These are phyloP conservation scores for Trapa incisa DNA, from an alignment of 345 rosid species.

Conservation along the genomic window DNA sequence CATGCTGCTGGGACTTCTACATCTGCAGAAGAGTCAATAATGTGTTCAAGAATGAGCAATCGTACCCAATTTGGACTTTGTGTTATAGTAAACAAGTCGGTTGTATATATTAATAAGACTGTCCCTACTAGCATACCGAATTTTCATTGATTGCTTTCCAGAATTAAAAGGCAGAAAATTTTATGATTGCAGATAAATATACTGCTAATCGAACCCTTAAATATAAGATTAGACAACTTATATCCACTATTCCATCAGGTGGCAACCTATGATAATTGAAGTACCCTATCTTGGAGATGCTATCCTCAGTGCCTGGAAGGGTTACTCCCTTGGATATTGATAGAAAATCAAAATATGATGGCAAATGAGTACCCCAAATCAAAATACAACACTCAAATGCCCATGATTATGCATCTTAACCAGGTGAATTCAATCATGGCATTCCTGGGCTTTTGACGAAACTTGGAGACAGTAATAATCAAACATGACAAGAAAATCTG, in stretches of 20 bases:
- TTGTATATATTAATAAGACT: neutral
- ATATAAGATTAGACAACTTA: neutral
- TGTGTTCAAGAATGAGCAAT: neutral
- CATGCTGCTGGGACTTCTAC: constrained; percentile 76
- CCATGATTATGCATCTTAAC: neutral
- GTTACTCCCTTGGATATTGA: neutral
- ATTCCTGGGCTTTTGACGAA: neutral
- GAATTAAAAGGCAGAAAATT: neutral
- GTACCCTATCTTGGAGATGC: neutral
- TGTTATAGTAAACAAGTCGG: neutral
- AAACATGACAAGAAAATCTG: neutral
- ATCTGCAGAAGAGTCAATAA: constrained; percentile 33
- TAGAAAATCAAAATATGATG: neutral
- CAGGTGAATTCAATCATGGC: neutral
- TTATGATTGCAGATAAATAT: neutral
- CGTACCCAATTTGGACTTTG: neutral
- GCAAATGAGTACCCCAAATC: no score
- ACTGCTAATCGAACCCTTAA: neutral
- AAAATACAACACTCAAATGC: neutral
- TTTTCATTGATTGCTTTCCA: neutral
- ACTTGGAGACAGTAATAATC: neutral
- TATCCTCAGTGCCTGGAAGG: neutral
- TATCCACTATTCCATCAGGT: neutral
- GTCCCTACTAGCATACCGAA: neutral
- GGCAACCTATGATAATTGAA: neutral